Evolutionary conservation across 345 rosid genomes (phyloP), one percentile per base, ranked within the genome.

Genomic region (Populus simonii): DNA sequence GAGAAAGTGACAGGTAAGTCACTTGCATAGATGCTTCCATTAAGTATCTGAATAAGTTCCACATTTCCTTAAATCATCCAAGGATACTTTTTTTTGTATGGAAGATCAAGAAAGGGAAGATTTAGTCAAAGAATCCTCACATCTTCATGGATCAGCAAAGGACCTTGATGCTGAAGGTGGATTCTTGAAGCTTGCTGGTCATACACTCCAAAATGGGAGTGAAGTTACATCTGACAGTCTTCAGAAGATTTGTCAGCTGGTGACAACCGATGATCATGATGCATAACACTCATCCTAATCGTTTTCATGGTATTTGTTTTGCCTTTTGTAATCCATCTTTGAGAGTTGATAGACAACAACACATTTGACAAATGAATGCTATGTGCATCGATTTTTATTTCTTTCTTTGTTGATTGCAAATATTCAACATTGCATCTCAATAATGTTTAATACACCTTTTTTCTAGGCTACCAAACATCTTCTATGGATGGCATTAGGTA

Each of bases 131-230:
- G 86, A 84, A 82, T 79, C 87, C 72, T 74, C 68, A 31, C 85
- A 74, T 53, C 83, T 87, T 45, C 80, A 82, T 51, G 85, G 83
- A 73, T 81, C 84, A 43, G 82, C 83, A 80, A 79, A 78, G 79
- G 82, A 77, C n/a, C 87, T 90, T 72, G 89, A 85, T 74, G 82
- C 80, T 66, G 84, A 83, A 65, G 84, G 59, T 73, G 88, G 75
- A 35, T 68, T 86, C 25, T 74, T 81, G 66, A 84, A 82, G 57
- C 84, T 69, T 73, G 74, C 74, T 61, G 67, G 76, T 51, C 70
- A 75, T 51, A 74, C 79, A 23, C 74, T 76, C 17, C 66, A 76
- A 15, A 80, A 75, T 80, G 84, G 79, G 25, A 75, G 84, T 59
- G 85, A 81, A 67, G 85, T 86, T 71, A 83, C 83, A 61, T 80